Conservation (phyloP, 2,329 filamentous ascomycete species). For the Alternaria metachromatica region DNA sequence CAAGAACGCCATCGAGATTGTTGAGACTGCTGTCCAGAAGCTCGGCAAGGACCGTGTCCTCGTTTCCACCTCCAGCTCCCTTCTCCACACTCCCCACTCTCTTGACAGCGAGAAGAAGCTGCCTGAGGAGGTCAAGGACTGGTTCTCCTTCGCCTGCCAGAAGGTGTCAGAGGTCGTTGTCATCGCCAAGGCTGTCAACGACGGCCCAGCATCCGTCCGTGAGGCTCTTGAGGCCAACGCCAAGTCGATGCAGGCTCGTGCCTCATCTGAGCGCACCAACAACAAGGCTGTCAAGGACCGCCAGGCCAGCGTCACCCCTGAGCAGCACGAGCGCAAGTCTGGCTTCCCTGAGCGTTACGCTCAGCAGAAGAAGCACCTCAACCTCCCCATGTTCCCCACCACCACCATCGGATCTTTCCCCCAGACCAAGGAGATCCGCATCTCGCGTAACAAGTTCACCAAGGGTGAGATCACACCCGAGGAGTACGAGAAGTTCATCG, state of each 20-base stretch:
- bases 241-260: conserved; percentile 89
- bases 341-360: conserved; percentile 84
- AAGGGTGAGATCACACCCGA: conserved; percentile 93
- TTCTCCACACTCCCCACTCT: conserved; percentile 98
- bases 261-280: conserved; percentile 93
- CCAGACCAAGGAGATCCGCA: conserved; percentile 98
- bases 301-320: conserved; percentile 82
- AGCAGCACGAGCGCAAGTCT: conserved; percentile 92
- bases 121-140: conserved; percentile 88
- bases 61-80: conserved; percentile 94
- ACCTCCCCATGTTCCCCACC: conserved; percentile 95
- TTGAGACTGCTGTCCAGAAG: conserved; percentile 91
- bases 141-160: conserved; percentile 98
- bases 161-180: conserved; percentile 89
- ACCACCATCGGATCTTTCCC: conserved; percentile 99
- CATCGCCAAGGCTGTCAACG: conserved; percentile 96
- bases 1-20: conserved; percentile 88
- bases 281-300: conserved; percentile 97
- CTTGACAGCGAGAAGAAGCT: conserved; percentile 99
- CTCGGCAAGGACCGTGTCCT: conserved; percentile 98
- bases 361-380: conserved; percentile 89
- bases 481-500: conserved; percentile 98
- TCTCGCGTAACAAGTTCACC: conserved; percentile 97
- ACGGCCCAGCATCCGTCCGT: conserved; percentile 84
- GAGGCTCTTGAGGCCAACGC: conserved; percentile 95